These are phyloP conservation scores for Breynia disticha DNA, from an alignment of 441 rosid species.

Conservation along the genomic window DNA sequence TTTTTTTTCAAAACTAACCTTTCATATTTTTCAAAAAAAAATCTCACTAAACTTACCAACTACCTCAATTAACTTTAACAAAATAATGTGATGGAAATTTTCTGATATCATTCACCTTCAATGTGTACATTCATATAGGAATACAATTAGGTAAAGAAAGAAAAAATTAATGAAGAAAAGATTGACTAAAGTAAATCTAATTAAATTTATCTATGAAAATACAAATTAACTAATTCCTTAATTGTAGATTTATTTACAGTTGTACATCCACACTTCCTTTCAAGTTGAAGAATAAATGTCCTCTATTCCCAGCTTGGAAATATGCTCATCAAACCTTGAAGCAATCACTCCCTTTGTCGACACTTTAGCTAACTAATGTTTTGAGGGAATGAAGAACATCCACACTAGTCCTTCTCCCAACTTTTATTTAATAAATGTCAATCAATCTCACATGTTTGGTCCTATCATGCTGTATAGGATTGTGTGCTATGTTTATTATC, in stretches of 20 bases:
- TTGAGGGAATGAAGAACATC: not conserved
- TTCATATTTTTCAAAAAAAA: too few species aligned
- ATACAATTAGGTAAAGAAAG: too few species aligned
- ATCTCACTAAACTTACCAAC: too few species aligned
- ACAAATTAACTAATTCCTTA: too few species aligned
- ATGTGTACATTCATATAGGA: too few species aligned
- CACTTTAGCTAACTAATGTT: not conserved
- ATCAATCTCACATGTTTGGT: conserved; percentile 1
- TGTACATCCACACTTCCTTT: not conserved
- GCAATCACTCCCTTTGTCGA: not conserved
- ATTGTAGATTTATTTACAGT: not conserved
- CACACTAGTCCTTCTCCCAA: not conserved
- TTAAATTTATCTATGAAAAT: too few species aligned
- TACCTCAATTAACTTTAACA: too few species aligned
- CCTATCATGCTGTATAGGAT: not conserved
- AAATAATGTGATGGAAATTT: too few species aligned
- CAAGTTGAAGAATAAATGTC: not conserved
- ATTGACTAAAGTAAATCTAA: too few species aligned
- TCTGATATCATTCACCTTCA: too few species aligned
- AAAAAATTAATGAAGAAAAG: too few species aligned
- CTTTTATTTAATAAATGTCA: not conserved
- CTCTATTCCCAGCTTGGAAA: not conserved
- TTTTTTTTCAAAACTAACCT: too few species aligned
- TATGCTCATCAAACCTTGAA: not conserved
- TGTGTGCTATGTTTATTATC: not conserved